phyloP scores from a whole-genome alignment of 2,329 filamentous ascomycete species.

The Capronia americana region DNA sequence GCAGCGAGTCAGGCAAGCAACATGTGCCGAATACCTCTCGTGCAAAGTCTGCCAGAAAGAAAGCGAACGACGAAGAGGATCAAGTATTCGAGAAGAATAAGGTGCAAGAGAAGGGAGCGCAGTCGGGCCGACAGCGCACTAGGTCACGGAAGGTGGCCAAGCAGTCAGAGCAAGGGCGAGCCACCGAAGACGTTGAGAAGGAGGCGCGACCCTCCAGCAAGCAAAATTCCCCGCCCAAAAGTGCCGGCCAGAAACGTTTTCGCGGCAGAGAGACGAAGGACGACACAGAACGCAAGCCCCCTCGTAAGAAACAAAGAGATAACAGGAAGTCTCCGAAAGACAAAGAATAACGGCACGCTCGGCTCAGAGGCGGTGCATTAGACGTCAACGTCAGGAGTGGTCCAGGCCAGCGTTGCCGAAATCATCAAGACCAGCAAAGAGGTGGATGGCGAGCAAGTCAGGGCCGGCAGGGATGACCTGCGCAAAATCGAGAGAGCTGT shows the following conservation, averaged over 20 bases:
- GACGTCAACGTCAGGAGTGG: constrained; percentile 38
- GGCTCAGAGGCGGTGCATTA: neutral
- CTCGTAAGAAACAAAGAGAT: neutral
- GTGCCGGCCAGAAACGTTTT: neutral
- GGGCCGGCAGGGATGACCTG: neutral
- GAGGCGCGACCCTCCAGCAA: neutral
- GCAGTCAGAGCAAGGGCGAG: no score
- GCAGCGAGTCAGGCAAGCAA: constrained; percentile 52
- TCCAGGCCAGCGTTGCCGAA: constrained; percentile 53
- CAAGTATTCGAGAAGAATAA: neutral
- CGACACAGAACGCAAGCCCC: neutral
- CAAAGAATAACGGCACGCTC: neutral
- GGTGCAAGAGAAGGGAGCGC: neutral
- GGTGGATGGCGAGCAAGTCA: constrained; percentile 31
- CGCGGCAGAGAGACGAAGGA: neutral
- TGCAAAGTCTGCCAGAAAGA: constrained; percentile 50
- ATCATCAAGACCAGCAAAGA: constrained; percentile 50
- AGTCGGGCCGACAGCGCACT: neutral
- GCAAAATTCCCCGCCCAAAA: neutral
- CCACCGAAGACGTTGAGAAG: no score
- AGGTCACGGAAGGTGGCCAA: neutral
- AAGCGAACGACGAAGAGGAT: constrained; percentile 44
- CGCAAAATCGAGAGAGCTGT: neutral
- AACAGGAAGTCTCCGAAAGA: neutral
- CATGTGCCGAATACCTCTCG: constrained; percentile 52